Percentiles rank a stretch among this genome's conserved stretches.
Conservation (phyloP, 1,284 basidiomycete genomes). For the Cryptococcus maquisensis region DNA sequence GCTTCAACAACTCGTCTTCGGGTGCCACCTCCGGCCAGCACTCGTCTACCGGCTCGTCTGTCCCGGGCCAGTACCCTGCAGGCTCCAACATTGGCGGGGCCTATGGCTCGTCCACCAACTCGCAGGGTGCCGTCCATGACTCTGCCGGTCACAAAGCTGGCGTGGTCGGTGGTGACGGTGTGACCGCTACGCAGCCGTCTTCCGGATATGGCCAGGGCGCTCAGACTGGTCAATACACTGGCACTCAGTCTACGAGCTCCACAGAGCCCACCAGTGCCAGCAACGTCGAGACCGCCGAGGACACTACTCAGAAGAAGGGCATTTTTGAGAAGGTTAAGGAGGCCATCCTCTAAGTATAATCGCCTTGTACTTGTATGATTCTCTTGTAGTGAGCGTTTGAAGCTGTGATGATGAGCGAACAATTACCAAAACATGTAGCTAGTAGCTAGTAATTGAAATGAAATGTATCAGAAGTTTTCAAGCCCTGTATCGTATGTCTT, state of each 20-base stretch:
- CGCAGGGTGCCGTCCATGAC: neutral
- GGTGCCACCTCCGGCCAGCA: neutral
- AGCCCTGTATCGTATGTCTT: too few relatives aligned
- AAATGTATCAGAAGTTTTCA: too few relatives aligned
- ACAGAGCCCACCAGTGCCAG: neutral
- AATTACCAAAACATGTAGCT: neutral
- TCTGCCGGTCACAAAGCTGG: neutral
- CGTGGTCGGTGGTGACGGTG: neutral
- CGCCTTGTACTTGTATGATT: too few relatives aligned
- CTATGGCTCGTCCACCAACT: neutral
- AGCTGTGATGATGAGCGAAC: too few relatives aligned
- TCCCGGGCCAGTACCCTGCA: neutral
- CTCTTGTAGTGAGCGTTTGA: too few relatives aligned
- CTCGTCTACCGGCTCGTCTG: neutral
- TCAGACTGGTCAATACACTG: neutral
- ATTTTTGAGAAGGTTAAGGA: conserved; percentile 37
- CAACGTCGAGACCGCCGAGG: neutral
- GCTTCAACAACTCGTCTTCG: too few relatives aligned
- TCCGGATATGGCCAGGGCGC: neutral
- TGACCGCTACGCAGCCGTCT: neutral
- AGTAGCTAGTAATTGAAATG: neutral
- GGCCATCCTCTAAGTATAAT: neutral
- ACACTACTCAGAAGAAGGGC: conserved; percentile 21
- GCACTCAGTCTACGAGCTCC: neutral
- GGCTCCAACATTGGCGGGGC: neutral